A percentile compares a stretch with the other conserved stretches of the same genome.
Evolutionary conservation across 2,329 filamentous ascomycete species (phyloP).

Genomic region (Ophiognomonia clavigignenti-juglandacearum): DNA sequence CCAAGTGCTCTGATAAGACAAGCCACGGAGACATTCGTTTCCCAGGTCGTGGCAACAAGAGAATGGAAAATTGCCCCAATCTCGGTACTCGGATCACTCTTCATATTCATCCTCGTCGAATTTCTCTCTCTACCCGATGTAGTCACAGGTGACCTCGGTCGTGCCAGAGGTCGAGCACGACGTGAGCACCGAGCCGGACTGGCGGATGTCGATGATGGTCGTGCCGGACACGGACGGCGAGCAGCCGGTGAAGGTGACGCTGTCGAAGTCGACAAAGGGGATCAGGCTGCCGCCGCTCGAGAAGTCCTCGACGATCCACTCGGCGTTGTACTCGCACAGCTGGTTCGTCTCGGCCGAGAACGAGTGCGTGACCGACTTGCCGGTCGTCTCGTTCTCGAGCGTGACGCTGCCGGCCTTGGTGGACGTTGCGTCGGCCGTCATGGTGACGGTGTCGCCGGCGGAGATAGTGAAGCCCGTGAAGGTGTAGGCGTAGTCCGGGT

Average conservation of each 20-base stretch:
- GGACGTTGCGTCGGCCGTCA: slow-evolving; percentile 29
- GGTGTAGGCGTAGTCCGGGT: slow-evolving; percentile 41
- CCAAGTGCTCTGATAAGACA: too few relatives aligned
- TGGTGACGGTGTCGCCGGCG: slow-evolving; percentile 14
- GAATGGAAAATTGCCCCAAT: too few relatives aligned
- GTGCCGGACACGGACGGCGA: slow-evolving; percentile 29
- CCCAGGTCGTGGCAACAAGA: too few relatives aligned
- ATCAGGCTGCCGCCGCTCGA: slow-evolving; percentile 32
- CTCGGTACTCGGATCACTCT: too few relatives aligned
- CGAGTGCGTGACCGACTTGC: slow-evolving; percentile 43
- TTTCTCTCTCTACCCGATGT: slow-evolving; percentile 30
- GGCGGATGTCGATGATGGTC: slow-evolving; percentile 30
- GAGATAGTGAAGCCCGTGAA: slow-evolving; percentile 13
- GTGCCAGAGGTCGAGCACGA: slow-evolving; percentile 9
- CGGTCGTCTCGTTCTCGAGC: slow-evolving; percentile 43
- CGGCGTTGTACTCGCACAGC: slow-evolving; percentile 51
- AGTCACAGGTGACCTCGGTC: slow-evolving; percentile 23
- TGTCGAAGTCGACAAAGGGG: slow-evolving; percentile 39
- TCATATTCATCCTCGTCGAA: too few relatives aligned
- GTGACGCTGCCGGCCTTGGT: slow-evolving; percentile 35
- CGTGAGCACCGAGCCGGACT: slow-evolving; percentile 10
- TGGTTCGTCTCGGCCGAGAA: slow-evolving; percentile 36
- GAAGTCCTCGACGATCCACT: slow-evolving; percentile 59
- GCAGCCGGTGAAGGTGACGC: slow-evolving; percentile 35
- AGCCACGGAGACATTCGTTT: too few relatives aligned